Conservation (phyloP, 129 eudicot genomes). For the Pulicaria dysenterica region DNA sequence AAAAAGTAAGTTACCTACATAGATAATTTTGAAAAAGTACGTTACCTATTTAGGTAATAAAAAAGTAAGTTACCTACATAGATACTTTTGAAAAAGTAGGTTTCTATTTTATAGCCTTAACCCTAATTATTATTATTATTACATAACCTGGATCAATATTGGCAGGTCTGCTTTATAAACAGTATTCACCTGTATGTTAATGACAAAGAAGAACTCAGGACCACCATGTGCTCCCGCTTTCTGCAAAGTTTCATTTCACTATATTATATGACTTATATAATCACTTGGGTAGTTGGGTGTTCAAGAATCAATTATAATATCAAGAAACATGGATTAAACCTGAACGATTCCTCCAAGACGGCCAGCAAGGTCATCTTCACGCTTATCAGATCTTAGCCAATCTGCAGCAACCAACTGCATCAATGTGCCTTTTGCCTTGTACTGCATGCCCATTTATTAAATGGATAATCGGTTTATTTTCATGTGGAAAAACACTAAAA, state of each 20-base stretch:
- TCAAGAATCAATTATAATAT: neutral
- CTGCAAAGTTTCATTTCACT: slow-evolving; percentile 37
- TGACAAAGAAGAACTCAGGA: slow-evolving; percentile 66
- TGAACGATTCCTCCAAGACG: slow-evolving; percentile 82
- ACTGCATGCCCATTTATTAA: slow-evolving; percentile 33
- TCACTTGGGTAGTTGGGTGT: neutral
- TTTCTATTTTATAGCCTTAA: too few relatives aligned
- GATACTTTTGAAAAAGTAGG: too few relatives aligned
- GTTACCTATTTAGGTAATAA: too few relatives aligned
- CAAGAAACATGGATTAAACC: slow-evolving; percentile 38
- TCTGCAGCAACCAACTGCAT: slow-evolving; percentile 85
- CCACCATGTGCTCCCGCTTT: slow-evolving; percentile 70
- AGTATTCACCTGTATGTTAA: slow-evolving; percentile 68
- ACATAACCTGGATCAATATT: too few relatives aligned
- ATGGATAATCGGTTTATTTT: neutral
- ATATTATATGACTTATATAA: neutral
- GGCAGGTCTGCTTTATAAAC: too few relatives aligned
- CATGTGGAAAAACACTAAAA: neutral
- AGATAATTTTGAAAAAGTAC: too few relatives aligned
- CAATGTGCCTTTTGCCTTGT: slow-evolving; percentile 72
- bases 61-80: too few relatives aligned
- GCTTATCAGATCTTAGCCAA: slow-evolving; percentile 80
- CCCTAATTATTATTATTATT: too few relatives aligned
- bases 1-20: too few relatives aligned
- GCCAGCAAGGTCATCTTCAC: slow-evolving; percentile 83